Percentiles rank a stretch among this genome's conserved stretches.
These are phyloP conservation scores for Pleurotus cornucopiae DNA, from an alignment of 768 basidiomycete species.

Conservation along the genomic window DNA sequence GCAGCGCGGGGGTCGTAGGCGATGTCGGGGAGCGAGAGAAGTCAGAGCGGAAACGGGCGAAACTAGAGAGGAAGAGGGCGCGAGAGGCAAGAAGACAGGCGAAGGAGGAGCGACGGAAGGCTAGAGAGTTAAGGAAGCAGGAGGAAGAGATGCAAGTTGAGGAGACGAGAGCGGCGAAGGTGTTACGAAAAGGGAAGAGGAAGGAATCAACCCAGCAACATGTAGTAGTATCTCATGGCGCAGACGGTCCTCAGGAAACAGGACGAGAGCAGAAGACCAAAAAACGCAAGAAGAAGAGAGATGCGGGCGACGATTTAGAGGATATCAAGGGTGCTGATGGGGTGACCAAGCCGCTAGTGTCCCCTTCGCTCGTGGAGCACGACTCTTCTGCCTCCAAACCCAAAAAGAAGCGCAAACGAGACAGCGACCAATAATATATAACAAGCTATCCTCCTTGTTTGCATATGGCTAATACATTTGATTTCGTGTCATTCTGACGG, in stretches of 20 bases:
- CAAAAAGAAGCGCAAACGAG: not conserved
- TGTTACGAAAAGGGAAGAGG: constrained; percentile 9
- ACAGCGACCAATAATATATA: not conserved
- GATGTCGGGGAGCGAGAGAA: not conserved
- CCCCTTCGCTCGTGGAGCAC: too few species aligned
- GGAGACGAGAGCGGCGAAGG: constrained; percentile 6
- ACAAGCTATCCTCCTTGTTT: not conserved
- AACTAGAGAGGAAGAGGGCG: constrained; percentile 5
- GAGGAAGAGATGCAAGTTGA: not conserved
- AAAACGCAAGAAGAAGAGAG: too few species aligned
- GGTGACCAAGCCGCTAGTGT: too few species aligned
- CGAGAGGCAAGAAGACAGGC: constrained; percentile 1
- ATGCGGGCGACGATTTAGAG: too few species aligned
- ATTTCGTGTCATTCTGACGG: too few species aligned
- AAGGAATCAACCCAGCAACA: not conserved
- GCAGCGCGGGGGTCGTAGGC: too few species aligned
- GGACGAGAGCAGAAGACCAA: too few species aligned
- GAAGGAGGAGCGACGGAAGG: constrained; percentile 11
- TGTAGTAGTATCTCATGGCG: too few species aligned
- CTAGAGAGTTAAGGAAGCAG: not conserved
- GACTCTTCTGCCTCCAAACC: too few species aligned
- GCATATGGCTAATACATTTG: too few species aligned
- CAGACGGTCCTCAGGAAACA: too few species aligned
- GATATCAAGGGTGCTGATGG: too few species aligned
- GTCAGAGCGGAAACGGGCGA: not conserved